A percentile compares a stretch with the other conserved stretches of the same genome.
Evolutionary conservation across 2,329 filamentous ascomycete genomes (phyloP).

Genomic region (Sporothrix euskadiensis): DNA sequence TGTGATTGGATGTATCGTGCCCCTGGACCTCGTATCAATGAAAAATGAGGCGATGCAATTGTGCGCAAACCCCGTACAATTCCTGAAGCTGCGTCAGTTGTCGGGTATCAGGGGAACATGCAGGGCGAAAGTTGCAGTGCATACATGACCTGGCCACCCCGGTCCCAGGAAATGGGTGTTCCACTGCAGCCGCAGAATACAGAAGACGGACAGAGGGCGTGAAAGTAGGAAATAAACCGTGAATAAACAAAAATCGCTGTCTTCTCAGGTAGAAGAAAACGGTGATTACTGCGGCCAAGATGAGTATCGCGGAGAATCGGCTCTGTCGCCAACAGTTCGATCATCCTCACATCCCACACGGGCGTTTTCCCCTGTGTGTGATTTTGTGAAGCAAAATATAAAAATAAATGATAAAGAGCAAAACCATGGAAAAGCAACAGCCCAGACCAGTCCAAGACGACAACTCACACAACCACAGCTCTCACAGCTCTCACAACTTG

Average conservation of each 20-base stretch:
- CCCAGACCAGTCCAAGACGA: background rate
- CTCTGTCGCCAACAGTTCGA: background rate
- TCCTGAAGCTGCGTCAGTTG: background rate
- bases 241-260: background rate
- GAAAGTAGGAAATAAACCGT: background rate
- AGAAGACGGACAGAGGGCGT: background rate
- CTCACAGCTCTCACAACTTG: background rate
- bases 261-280: too few species aligned
- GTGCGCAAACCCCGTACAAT: background rate
- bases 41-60: background rate
- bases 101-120: background rate
- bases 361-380: background rate
- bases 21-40: background rate
- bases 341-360: background rate
- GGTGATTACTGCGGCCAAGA: too few species aligned
- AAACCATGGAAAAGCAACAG: background rate
- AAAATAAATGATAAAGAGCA: background rate
- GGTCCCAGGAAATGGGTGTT: constrained; percentile 9
- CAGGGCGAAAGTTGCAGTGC: constrained; percentile 18
- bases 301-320: background rate
- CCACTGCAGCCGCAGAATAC: background rate
- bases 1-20: background rate
- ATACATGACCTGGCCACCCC: background rate
- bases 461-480: background rate
- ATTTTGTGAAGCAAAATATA: background rate